Evolutionary conservation across 805 yeast species (phyloP).

Genomic region (Myxozyma geophila): DNA sequence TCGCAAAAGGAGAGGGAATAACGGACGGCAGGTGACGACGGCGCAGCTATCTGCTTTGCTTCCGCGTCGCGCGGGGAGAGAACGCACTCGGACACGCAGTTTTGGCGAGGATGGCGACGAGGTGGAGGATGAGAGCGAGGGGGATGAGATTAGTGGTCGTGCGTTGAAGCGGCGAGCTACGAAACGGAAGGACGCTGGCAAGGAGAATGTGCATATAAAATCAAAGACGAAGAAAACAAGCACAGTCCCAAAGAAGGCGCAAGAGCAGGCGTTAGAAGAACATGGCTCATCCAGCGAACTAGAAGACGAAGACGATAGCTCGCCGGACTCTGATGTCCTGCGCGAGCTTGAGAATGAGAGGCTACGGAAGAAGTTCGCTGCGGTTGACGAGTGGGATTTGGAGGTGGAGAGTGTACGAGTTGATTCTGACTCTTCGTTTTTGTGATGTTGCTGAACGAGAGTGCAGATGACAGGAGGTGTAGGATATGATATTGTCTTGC

Average conservation of each 20-base stretch:
- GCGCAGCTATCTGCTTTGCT: constrained; percentile 27
- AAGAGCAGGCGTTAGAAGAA: background rate
- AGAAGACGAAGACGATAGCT: constrained; percentile 8
- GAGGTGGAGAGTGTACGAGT: constrained; percentile 26
- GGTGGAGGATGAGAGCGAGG: background rate
- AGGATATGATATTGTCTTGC: background rate
- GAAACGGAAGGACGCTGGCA: background rate
- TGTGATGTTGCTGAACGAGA: background rate
- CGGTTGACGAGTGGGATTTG: constrained; percentile 29
- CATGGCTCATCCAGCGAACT: background rate
- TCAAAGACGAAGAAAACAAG: background rate
- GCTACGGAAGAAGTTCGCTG: constrained; percentile 20
- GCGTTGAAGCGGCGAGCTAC: background rate
- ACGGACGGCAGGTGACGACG: constrained; percentile 10
- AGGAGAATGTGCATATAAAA: background rate
- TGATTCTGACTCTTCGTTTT: constrained; percentile 18
- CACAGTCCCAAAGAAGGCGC: background rate
- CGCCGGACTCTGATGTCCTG: constrained; percentile 10
- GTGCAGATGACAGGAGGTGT: background rate
- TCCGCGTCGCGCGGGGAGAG: constrained; percentile 16
- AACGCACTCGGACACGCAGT: constrained; percentile 9
- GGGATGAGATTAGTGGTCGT: no score
- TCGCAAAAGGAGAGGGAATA: background rate
- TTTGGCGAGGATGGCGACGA: background rate
- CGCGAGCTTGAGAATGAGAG: constrained; percentile 18